A percentile compares a stretch with the other conserved stretches of the same genome.
phyloP scores from a whole-genome alignment of 1,284 basidiomycete species.

The Volvariella volvacea region DNA sequence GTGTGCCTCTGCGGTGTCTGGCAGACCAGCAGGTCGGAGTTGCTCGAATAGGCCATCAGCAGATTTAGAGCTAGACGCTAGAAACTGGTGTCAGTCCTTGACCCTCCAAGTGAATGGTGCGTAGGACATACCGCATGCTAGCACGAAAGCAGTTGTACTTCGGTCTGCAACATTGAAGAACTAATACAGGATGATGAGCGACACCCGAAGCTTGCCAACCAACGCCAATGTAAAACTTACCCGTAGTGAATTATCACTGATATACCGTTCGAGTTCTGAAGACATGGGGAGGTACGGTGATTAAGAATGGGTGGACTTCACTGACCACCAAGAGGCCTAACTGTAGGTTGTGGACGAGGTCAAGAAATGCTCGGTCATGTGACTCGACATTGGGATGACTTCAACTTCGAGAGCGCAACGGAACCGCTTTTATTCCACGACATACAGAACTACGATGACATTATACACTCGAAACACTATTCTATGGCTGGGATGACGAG shows the following conservation, averaged over 20 bases:
- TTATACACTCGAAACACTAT: no score
- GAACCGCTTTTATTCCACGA: no score
- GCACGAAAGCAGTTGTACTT: slow-evolving; percentile 80
- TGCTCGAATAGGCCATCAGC: slow-evolving; percentile 71
- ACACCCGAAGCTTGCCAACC: slow-evolving; percentile 3
- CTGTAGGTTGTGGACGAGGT: background rate
- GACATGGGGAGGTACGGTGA: slow-evolving; percentile 28
- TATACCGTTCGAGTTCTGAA: slow-evolving; percentile 67
- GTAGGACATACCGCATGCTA: slow-evolving; percentile 66
- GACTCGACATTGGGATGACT: slow-evolving; percentile 12
- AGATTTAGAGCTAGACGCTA: slow-evolving; percentile 79
- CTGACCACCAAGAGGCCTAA: background rate
- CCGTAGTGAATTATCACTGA: slow-evolving; percentile 80
- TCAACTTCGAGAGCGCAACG: background rate
- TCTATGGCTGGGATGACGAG: slow-evolving; percentile 45
- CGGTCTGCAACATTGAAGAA: slow-evolving; percentile 79
- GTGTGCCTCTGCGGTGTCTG: slow-evolving; percentile 73
- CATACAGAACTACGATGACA: no score
- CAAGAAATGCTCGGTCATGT: no score
- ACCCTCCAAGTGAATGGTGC: slow-evolving; percentile 12
- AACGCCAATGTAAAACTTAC: slow-evolving; percentile 36
- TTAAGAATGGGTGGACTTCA: no score
- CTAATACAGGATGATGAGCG: no score
- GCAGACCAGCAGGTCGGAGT: slow-evolving; percentile 75
- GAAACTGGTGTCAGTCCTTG: slow-evolving; percentile 12